Base-by-base conservation (phyloP, 2,329 filamentous ascomycete genomes). In the Drechslera avenae region DNA sequence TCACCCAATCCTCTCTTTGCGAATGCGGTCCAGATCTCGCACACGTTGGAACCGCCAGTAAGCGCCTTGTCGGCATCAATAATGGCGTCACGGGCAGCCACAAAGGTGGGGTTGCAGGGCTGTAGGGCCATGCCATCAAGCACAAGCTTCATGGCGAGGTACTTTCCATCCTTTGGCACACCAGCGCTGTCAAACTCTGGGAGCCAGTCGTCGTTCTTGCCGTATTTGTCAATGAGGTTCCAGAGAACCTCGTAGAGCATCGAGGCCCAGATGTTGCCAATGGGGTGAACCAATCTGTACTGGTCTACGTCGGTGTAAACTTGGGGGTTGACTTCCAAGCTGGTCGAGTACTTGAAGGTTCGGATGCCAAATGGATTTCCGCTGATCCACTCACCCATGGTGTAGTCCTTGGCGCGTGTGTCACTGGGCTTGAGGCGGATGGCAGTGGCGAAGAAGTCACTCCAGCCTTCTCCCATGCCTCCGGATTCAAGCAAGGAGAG, bases 391-490 rank as follows among this genome's bases (percentile, higher is more conserved):
- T 74, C 75, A 6, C 79, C 82, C 66, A 83, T 75, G 8, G 75
- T 52, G 60, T 81, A 82, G 66, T 81, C 68, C 2, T 66, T 79
- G 3, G 50, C 54, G 36, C 79, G 73, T 5, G 76, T 82, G 62
- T 83, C 79, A 12, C 52, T 54, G 3, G 73, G 39, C 69, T 79
- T 79, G 50, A 81, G 61, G 41, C 77, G 75, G 52, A 83, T 73
- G 4, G 81, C 78, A 0, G 77, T 78, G 4, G 81, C 81, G 68
- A 79, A 79, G 67, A 83, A 82, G 56, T 84, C 82, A 48, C 77
- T 72, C 82, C 82, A 84, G 31, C 82, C 82, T 50, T 84, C 82
- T 28, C 81, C 81, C 82, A 84, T 83, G 32, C 82, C 82, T 7
- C 80, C 77, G 1, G 78, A 70, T 52, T 84, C 81, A n/a, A 74